These are phyloP conservation scores for Debaryomycetaceae sp. DNA, from an alignment of 1,139 yeast species.

Conservation along the genomic window DNA sequence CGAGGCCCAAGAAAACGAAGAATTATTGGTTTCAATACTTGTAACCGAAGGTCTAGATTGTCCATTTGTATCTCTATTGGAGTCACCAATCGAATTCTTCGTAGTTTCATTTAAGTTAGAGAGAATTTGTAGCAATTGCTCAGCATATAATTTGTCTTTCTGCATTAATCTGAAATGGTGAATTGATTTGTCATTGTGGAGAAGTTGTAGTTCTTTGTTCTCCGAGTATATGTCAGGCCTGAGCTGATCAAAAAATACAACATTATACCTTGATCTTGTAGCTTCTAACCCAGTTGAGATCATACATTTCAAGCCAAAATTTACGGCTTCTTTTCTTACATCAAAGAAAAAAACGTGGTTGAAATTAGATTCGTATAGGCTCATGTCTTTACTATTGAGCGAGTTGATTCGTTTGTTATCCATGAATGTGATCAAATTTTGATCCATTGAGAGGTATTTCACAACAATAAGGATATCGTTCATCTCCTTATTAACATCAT, in stretches of 20 bases:
- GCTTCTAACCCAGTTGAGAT: slow-evolving; percentile 29
- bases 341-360: slow-evolving; percentile 19
- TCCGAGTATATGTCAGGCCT: not conserved
- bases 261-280: slow-evolving; percentile 22
- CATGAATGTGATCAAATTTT: slow-evolving; percentile 23
- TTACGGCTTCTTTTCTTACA: slow-evolving; percentile 10
- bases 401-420: slow-evolving; percentile 17
- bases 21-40: slow-evolving; percentile 4
- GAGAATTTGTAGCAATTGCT: slow-evolving; percentile 22
- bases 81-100: not conserved
- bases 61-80: slow-evolving; percentile 6
- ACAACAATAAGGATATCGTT: slow-evolving; percentile 37
- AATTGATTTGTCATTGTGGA: slow-evolving; percentile 22
- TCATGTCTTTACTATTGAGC: slow-evolving; percentile 10
- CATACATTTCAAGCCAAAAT: slow-evolving; percentile 19
- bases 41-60: slow-evolving; percentile 5
- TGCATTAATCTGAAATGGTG: slow-evolving; percentile 24
- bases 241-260: slow-evolving; percentile 12
- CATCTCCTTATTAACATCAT: slow-evolving; percentile 26
- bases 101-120: slow-evolving; percentile 14
- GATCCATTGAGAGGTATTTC: slow-evolving; percentile 27
- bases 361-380: slow-evolving; percentile 14
- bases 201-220: slow-evolving; percentile 2
- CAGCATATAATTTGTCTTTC: slow-evolving; percentile 26
- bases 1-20: slow-evolving; percentile 6